Evolutionary conservation across 139 green algal species (phyloP).

Genomic region (Coelastrella sp.): DNA sequence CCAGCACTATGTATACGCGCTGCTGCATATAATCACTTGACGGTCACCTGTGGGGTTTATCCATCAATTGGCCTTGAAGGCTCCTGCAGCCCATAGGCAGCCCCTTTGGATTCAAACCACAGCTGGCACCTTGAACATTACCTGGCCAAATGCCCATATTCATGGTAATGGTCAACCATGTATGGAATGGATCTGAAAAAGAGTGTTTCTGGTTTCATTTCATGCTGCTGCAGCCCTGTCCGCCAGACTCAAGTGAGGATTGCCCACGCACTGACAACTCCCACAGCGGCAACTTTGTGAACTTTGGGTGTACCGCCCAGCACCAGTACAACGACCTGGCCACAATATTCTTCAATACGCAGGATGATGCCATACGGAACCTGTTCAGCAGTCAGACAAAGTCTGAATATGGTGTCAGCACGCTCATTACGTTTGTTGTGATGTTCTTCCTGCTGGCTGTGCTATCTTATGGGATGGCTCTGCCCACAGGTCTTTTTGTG

Average conservation of each 20-base stretch:
- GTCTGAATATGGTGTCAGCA: conserved; percentile 73
- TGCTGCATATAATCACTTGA: too few species aligned
- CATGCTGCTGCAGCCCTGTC: conserved; percentile 59
- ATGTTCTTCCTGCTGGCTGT: conserved; percentile 79
- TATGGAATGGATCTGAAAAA: not conserved
- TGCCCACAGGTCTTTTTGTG: conserved; percentile 87
- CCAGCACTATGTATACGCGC: too few species aligned
- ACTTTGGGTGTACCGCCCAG: conserved; percentile 62
- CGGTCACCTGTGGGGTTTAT: too few species aligned
- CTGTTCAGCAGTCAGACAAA: conserved; percentile 80
- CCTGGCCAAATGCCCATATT: too few species aligned
- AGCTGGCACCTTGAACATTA: too few species aligned
- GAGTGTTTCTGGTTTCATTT: not conserved
- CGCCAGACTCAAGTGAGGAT: conserved; percentile 33
- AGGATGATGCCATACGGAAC: conserved; percentile 89
- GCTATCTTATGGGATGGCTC: conserved; percentile 75
- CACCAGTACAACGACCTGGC: conserved; percentile 86
- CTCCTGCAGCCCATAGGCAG: too few species aligned
- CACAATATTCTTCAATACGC: conserved; percentile 91
- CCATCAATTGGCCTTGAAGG: too few species aligned
- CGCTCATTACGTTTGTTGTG: conserved; percentile 67
- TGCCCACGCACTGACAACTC: conserved; percentile 70
- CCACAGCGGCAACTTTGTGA: conserved; percentile 83
- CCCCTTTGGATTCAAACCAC: too few species aligned
- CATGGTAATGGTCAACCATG: not conserved